A percentile compares a stretch with the other conserved stretches of the same genome.
Evolutionary conservation across 371 early-diverging fungal species (phyloP).

Genomic region (Lichtheimia ramosa): DNA sequence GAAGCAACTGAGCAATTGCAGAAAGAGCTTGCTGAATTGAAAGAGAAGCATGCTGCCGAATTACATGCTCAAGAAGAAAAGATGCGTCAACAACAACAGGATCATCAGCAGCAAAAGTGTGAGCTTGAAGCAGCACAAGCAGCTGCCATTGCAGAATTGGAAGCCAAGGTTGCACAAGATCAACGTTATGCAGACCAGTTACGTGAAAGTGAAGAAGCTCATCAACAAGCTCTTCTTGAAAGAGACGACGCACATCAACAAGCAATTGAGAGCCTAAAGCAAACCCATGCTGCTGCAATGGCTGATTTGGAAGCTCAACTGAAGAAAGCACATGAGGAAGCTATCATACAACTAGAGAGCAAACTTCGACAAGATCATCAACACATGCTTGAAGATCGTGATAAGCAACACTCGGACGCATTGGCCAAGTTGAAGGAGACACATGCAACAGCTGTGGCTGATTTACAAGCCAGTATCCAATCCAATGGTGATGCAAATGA

Average conservation of each 20-base stretch:
- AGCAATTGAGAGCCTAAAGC: background rate
- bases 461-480: background rate
- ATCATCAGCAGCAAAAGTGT: background rate
- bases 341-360: constrained; percentile 14
- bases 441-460: background rate
- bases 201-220: background rate
- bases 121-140: constrained; percentile 13
- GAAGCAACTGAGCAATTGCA: background rate
- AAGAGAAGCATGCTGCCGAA: constrained; percentile 7
- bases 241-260: constrained; percentile 1
- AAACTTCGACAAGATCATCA: constrained; percentile 2
- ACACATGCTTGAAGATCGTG: background rate
- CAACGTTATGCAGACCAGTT: background rate
- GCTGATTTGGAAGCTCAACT: constrained; percentile 17
- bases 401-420: constrained; percentile 5
- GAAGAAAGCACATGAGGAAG: constrained; percentile 11
- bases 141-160: constrained; percentile 15
- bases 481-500: constrained; percentile 5
- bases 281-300: constrained; percentile 13
- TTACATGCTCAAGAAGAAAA: constrained; percentile 3
- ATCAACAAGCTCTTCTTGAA: background rate
- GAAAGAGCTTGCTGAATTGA: background rate
- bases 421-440: background rate
- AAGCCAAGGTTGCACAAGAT: constrained; percentile 9
- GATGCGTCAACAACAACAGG: background rate